Evolutionary conservation across 1,139 yeast species (phyloP).

Genomic region (Blastobotrys persicus): DNA sequence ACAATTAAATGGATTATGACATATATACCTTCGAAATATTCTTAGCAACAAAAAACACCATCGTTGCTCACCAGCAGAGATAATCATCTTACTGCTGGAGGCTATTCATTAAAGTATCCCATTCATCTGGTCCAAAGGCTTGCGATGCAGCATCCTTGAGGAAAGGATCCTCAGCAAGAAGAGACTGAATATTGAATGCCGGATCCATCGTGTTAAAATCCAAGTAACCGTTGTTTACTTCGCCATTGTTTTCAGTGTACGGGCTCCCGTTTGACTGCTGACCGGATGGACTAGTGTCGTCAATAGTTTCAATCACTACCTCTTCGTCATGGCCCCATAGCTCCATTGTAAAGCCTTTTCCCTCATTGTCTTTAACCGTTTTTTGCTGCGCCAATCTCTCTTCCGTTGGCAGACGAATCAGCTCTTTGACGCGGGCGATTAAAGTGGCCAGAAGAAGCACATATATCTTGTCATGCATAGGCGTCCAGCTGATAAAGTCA

Average conservation of each 20-base stretch:
- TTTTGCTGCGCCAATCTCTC: conserved; percentile 19
- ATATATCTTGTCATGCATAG: conserved; percentile 21
- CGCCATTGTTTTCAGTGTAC: neutral
- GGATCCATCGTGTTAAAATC: neutral
- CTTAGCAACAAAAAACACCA: no score
- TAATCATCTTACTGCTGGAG: conserved; percentile 17
- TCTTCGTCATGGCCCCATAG: conserved; percentile 8
- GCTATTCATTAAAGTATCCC: conserved; percentile 28
- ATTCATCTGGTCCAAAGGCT: conserved; percentile 27
- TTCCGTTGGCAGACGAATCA: conserved; percentile 23
- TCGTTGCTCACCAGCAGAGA: no score
- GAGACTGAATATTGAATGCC: neutral
- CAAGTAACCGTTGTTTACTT: neutral
- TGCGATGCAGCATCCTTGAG: conserved; percentile 13
- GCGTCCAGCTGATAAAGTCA: conserved; percentile 18
- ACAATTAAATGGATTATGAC: no score
- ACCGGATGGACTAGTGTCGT: neutral
- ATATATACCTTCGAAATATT: no score
- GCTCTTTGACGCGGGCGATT: conserved; percentile 22
- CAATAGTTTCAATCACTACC: neutral
- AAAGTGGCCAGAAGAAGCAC: conserved; percentile 20
- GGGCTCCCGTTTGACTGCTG: neutral
- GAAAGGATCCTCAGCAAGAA: conserved; percentile 2
- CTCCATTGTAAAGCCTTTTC: conserved; percentile 14
- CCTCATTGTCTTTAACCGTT: neutral